Evolutionary conservation across 768 basidiomycete species (phyloP), one percentile per base, ranked within the genome.

Genomic region (Holtermannia corniformis): DNA sequence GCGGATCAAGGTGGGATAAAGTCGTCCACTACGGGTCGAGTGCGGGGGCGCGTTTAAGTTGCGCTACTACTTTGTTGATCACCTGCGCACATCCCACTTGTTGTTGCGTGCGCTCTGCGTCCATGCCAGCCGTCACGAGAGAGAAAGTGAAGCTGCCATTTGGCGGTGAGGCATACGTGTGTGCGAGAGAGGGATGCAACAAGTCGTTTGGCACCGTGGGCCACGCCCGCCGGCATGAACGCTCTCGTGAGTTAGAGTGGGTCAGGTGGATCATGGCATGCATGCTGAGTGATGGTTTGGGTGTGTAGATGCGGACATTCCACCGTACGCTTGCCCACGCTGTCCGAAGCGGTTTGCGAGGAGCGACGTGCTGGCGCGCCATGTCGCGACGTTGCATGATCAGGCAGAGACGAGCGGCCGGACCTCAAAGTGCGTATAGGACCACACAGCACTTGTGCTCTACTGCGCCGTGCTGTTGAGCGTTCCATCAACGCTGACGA

Each of bases 141-240:
- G n/a, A n/a, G n/a, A n/a, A n/a, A n/a, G n/a, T n/a, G n/a, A n/a
- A n/a, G n/a, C n/a, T n/a, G n/a, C n/a, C n/a, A n/a, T n/a, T n/a
- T n/a, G n/a, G n/a, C n/a, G n/a, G n/a, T 7, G 32, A 37, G 16
- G 32, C 10, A 7, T 37, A 37, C 32, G 32, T 37, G 16, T 37
- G 32, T 37, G 16, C 32, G 32, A 16, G 10, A 37, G 10, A 37
- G 32, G 64, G 61, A 12, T 65, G 64, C 43, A 46, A 54, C 3
- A 65, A 65, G 44, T 48, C 50, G 4, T 65, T 65, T 52, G 61
- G 61, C 1, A 59, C 64, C 2, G 64, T 59, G 44, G 59, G 57
- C 13, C 64, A 65, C 59, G 59, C 60, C 16, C 57, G 59, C n/a
- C 42, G 64, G 23, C 64, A 65, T 49, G 64, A 65, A 46, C 58